Percentiles rank a stretch among this genome's conserved stretches.
Evolutionary conservation across 345 rosid species (phyloP).

Genomic region (Arabidopsis suecica): DNA sequence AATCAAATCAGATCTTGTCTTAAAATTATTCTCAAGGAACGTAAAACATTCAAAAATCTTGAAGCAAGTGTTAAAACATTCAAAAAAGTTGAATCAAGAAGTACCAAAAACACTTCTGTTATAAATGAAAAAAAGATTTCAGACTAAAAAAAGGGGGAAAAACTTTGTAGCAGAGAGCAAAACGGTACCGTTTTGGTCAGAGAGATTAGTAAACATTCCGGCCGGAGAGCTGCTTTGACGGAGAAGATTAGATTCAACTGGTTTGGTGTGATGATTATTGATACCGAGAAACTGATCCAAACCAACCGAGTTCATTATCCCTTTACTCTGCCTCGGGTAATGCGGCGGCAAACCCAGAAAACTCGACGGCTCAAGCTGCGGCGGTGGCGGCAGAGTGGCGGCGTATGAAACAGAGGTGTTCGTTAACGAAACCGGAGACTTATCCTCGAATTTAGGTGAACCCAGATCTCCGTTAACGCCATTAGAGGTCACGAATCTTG

Average conservation of each 20-base stretch:
- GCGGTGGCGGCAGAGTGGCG: slow-evolving; percentile 33
- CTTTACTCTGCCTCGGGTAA: slow-evolving; percentile 68
- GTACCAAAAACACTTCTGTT: no score
- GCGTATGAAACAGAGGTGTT: slow-evolving; percentile 46
- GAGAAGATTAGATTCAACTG: slow-evolving; percentile 53
- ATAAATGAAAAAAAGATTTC: background rate
- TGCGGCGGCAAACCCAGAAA: slow-evolving; percentile 78
- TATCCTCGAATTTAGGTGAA: slow-evolving; percentile 42
- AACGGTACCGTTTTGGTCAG: slow-evolving; percentile 75
- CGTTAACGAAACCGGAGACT: slow-evolving; percentile 41
- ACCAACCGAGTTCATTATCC: slow-evolving; percentile 50
- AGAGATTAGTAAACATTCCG: slow-evolving; percentile 65
- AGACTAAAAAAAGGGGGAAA: background rate
- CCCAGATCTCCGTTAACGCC: slow-evolving; percentile 39
- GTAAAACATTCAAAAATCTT: background rate
- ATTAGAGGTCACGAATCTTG: slow-evolving; percentile 53
- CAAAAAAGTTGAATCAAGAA: no score
- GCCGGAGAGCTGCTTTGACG: slow-evolving; percentile 89
- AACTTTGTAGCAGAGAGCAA: background rate
- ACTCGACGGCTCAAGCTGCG: slow-evolving; percentile 46
- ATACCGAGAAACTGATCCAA: slow-evolving; percentile 58
- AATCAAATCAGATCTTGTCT: slow-evolving; percentile 35
- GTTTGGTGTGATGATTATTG: slow-evolving; percentile 53
- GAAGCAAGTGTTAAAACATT: background rate
- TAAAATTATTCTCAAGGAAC: background rate